Evolutionary conservation across 1,139 yeast genomes (phyloP), one percentile per base, ranked within the genome.

Genomic region (Nakaseomyces bracarensis): DNA sequence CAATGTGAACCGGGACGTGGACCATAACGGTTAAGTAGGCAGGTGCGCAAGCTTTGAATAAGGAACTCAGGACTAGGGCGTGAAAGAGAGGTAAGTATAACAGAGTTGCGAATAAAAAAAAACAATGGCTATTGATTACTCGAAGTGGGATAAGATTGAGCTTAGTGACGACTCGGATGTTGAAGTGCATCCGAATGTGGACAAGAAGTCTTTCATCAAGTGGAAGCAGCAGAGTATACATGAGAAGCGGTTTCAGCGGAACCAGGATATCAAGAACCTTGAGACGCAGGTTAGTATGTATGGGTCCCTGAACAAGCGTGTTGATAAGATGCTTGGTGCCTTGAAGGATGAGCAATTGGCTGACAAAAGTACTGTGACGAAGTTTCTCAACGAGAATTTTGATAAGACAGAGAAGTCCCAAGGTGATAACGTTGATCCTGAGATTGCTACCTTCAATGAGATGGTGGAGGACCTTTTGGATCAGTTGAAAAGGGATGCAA

Each of bases 211-310:
- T 1, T 89, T 93, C 55, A 85, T 93, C 55, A 77, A 79, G 48
- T 91, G 97, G 98, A 91, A 87, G 61, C 99, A 93, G 66, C 82
- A 95, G 58, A 96, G 89, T 55, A 91, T 93, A 50, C 98, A 91
- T 61, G 96, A 89, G 60, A 82, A 89, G 65, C 79, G 99, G 47
- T 76, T 72, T 37, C 85, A 84, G 60, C 68, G 95, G 60, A 83
- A 84, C 57, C 68, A 67, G 35, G 91, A 89, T 54, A 82, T 87
- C 60, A 77, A 75, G 49, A 77, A 83, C 25, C 70, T 89, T 42
- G 78, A 81, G 52, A 74, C 83, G 13, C 95, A 87, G 58, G 63
- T 68, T 42, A 75, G 72, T 45, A 86, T 89, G 89, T 91, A 91
- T 60, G 70, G 71, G 10, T 80, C 80, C 49, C 68, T 91, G 51